Evolutionary conservation across 164 flowering plant genomes (phyloP), one percentile per base, ranked within the genome.

Genomic region (Stephania yunnanensis): DNA sequence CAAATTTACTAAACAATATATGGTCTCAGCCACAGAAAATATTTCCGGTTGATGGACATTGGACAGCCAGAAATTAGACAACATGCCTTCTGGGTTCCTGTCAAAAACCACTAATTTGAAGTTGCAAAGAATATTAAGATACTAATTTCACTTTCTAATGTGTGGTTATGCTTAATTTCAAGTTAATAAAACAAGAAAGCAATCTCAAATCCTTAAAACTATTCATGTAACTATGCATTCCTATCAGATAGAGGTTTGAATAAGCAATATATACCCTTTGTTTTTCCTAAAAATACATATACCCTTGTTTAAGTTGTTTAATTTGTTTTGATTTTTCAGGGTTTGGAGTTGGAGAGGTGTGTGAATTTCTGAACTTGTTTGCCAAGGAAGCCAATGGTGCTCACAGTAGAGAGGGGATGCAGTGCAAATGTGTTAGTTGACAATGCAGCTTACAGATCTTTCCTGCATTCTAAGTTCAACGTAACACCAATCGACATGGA

Each of bases 21-120:
- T 91, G 97, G 97, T 89, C 81, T 72, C 97, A 92, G 73, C 90
- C 92, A 0, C 95, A 92, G 79, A 92, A 91, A 64, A 79, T 91
- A 1, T 92, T 89, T 74, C 91, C 90, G 1, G 76, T 83, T 1
- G 63, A 83, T 67, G 93, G 92, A 52, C 74, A 53, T 82, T 67
- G 93, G 92, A 52, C 74, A 53, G 46, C 92, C 95, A 25, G 97
- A 92, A 81, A 82, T 58, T 2, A 81, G 92, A 66, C 84, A 91
- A 30, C 91, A 89, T 72, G 85, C 86, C 48, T 91, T 91, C 77
- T 92, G 92, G 93, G 81, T 91, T 25, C 87, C 90, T 7, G 92
- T 90, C 2, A 73, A 89, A 65, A 53, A 25, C 1, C 64, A 71
- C 15, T 72, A 74, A 58, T 77, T 71, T 46, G 48, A 45, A 63